phyloP scores from a whole-genome alignment of 495 filamentous ascomycete species.

The Neurospora tetrasperma region DNA sequence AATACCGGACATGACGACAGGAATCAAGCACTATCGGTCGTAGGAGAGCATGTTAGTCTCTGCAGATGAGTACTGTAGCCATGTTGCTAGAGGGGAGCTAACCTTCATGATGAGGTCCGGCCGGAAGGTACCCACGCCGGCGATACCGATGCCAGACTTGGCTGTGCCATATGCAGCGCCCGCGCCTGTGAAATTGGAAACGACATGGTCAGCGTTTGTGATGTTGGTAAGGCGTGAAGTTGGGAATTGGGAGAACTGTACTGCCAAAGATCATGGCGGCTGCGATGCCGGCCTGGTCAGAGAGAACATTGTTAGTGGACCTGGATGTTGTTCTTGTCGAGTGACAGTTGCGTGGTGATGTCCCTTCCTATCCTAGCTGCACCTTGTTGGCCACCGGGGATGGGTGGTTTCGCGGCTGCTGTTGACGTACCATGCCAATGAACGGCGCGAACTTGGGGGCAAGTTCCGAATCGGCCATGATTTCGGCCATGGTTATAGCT shows the following conservation, averaged over 20 bases:
- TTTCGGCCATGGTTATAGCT: constrained; percentile 14
- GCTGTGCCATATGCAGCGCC: constrained; percentile 97
- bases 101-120: constrained; percentile 98
- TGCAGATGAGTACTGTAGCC: background rate
- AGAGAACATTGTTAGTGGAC: constrained; percentile 27
- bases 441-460: constrained; percentile 92
- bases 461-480: constrained; percentile 58
- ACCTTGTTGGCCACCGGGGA: background rate
- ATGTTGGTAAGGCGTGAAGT: background rate
- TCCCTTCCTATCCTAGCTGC: background rate
- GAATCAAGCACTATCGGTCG: constrained; percentile 63
- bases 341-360: constrained; percentile 22
- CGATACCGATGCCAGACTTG: constrained; percentile 93
- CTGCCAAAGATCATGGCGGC: constrained; percentile 93
- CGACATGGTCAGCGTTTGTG: constrained; percentile 16
- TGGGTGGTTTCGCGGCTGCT: constrained; percentile 1
- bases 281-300: constrained; percentile 67
- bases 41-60: background rate
- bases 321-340: constrained; percentile 2
- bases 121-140: constrained; percentile 85
- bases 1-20: constrained; percentile 99
- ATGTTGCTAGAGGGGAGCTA: constrained; percentile 6
- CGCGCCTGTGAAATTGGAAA: constrained; percentile 45
- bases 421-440: constrained; percentile 77
- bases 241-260: constrained; percentile 37